Percentiles rank a stretch among this genome's conserved stretches.
phyloP scores from a whole-genome alignment of 2,329 filamentous ascomycete genomes.

The Colletotrichum musicola region DNA sequence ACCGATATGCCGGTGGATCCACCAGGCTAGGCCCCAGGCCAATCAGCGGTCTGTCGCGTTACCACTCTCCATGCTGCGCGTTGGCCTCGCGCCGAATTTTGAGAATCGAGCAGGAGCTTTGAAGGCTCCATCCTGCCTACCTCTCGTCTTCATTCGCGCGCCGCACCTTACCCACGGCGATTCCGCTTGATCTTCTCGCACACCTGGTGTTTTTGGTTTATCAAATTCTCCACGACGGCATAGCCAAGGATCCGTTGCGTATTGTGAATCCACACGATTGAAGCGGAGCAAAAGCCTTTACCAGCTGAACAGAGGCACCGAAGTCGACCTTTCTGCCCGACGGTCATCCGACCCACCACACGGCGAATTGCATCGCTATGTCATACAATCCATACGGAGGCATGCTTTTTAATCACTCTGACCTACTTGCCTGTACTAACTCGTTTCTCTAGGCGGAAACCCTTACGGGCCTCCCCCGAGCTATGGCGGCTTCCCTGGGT shows the following conservation, averaged over 20 bases:
- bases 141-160: background rate
- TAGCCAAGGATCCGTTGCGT: background rate
- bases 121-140: background rate
- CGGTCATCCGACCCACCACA: background rate
- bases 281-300: background rate
- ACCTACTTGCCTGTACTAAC: conserved; percentile 37
- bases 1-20: conserved; percentile 13
- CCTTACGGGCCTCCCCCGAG: conserved; percentile 82
- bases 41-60: conserved; percentile 39
- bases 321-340: background rate
- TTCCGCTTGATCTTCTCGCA: background rate
- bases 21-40: background rate
- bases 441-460: conserved; percentile 48
- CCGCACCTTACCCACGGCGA: background rate
- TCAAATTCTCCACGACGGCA: background rate
- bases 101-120: conserved; percentile 28
- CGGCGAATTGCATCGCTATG: conserved; percentile 51
- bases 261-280: background rate
- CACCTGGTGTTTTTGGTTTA: background rate
- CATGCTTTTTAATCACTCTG: conserved; percentile 45
- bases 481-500: conserved; percentile 78
- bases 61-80: conserved; percentile 15
- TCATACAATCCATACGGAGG: conserved; percentile 73
- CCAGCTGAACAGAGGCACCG: background rate
- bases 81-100: conserved; percentile 40